Conservation (phyloP, 163 green algal genomes). For the Scenedesmus sp. region DNA sequence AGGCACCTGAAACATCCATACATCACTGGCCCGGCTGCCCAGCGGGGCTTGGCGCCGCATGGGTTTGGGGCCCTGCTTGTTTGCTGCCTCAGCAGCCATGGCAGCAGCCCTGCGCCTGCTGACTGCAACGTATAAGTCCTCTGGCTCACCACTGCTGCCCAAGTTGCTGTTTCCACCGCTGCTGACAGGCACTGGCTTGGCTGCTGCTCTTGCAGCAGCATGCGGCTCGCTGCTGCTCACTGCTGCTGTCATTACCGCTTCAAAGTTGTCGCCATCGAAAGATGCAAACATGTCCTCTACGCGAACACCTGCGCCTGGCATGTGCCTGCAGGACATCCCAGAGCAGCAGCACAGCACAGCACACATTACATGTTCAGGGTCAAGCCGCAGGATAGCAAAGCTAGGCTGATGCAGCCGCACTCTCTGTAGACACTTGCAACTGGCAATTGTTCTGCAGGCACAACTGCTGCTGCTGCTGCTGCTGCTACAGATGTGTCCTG, state of each 20-base stretch:
- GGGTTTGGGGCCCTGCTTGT: not conserved
- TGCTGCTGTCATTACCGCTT: constrained; percentile 25
- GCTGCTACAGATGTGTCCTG: not conserved
- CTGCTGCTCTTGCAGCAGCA: not conserved
- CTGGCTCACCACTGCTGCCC: not conserved
- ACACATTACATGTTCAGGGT: not conserved
- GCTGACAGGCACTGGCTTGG: not conserved
- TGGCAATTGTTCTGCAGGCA: not conserved
- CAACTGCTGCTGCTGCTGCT: not conserved
- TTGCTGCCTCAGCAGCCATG: constrained; percentile 17
- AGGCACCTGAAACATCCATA: constrained; percentile 23
- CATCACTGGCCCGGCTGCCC: not conserved
- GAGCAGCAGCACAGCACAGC: not conserved
- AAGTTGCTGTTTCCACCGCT: constrained; percentile 12
- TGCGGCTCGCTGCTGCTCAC: not conserved
- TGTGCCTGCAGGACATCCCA: constrained; percentile 18
- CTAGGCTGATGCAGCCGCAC: no score
- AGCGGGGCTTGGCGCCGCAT: constrained; percentile 2
- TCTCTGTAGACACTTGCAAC: not conserved
- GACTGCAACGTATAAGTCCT: not conserved
- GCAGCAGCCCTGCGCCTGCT: constrained; percentile 1
- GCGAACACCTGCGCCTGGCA: not conserved
- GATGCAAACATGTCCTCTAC: constrained; percentile 45
- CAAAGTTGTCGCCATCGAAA: constrained; percentile 48
- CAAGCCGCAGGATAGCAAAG: not conserved